phyloP scores from a whole-genome alignment of 2,329 filamentous ascomycete species.

The Tolypocladium ovalisporum region DNA sequence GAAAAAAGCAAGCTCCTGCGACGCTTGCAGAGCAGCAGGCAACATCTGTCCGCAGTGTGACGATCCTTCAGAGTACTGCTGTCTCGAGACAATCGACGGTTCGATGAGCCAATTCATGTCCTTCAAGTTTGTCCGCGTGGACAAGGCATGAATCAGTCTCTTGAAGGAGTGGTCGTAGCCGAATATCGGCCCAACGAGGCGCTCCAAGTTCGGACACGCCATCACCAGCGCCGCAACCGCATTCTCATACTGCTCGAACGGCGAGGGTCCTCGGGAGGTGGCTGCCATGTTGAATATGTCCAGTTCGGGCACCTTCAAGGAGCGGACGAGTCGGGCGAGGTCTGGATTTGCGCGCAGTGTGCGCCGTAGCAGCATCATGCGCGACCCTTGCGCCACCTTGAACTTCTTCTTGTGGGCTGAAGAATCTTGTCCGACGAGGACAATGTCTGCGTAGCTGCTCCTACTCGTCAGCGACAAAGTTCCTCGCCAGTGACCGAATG shows the following conservation, averaged over 20 bases:
- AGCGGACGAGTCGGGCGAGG: constrained; percentile 43
- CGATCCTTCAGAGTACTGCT: constrained; percentile 15
- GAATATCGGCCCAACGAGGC: constrained; percentile 41
- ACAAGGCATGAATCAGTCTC: constrained; percentile 47
- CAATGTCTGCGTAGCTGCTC: constrained; percentile 44
- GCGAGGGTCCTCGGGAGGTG: constrained; percentile 15
- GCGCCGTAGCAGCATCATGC: constrained; percentile 45
- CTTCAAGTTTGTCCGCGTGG: constrained; percentile 42
- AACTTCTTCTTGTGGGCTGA: constrained; percentile 44
- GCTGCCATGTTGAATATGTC: constrained; percentile 24
- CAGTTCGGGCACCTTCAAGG: constrained; percentile 41
- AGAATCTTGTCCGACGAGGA: constrained; percentile 47
- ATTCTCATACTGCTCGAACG: constrained; percentile 41
- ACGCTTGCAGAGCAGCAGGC: constrained; percentile 14
- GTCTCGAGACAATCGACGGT: constrained; percentile 13
- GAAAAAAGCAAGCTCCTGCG: constrained; percentile 33
- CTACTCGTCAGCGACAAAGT: background rate
- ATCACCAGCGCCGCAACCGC: constrained; percentile 50
- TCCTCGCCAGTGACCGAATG: background rate
- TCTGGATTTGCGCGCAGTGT: constrained; percentile 42
- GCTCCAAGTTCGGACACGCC: constrained; percentile 55
- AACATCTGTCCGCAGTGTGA: constrained; percentile 16
- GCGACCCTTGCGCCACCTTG: constrained; percentile 39
- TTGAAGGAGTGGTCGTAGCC: constrained; percentile 45
- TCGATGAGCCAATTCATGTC: constrained; percentile 51